Evolutionary conservation across 345 rosid species (phyloP), one percentile per base, ranked within the genome.

Genomic region (Gossypium arboreum): DNA sequence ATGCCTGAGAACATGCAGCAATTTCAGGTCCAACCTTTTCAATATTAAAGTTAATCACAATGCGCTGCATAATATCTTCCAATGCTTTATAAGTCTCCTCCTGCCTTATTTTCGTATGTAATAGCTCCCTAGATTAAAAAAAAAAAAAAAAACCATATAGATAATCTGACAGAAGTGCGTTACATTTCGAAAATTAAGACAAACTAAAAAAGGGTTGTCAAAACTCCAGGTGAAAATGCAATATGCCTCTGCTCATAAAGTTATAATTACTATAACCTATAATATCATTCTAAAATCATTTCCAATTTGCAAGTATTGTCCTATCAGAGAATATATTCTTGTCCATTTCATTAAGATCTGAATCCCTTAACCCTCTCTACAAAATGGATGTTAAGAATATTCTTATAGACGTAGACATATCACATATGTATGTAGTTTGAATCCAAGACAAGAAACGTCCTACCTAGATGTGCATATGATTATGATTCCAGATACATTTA

Each of bases 41-140:
- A 73, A 94, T 89, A 59, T 89, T 97, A 48, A 88, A 92, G 76
- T 94, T 91, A 75, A 90, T 84, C 86, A 92, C 12, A 15, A 88
- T 80, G 72, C 84, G 88, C 76, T 90, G 91, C 64, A 83, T 79
- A 6, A 79, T 86, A 63, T 56, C 71, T 86, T 66, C 86, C 68
- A 95, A 80, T 65, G 71, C 79, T 65, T 79, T 79, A 17, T 12
- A 56, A 13, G 93, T 87, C 73, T 91, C 90, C 0, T 88, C 90
- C 81, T 83, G 83, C 82, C 99, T 88, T 85, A 86, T 80, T 60
- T 13, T 80, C 10, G 98, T 91, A 64, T 94, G 92, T 65, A 95
- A 81, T 73, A 89, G 93, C 81, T 90, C 97, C 87, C 99, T 95
- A 84, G 65, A 44, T 29, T 29, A n/a, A n/a, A n/a, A 29, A 60